Base-by-base conservation (phyloP, 768 basidiomycete species). In the Lyophyllum semitale region DNA sequence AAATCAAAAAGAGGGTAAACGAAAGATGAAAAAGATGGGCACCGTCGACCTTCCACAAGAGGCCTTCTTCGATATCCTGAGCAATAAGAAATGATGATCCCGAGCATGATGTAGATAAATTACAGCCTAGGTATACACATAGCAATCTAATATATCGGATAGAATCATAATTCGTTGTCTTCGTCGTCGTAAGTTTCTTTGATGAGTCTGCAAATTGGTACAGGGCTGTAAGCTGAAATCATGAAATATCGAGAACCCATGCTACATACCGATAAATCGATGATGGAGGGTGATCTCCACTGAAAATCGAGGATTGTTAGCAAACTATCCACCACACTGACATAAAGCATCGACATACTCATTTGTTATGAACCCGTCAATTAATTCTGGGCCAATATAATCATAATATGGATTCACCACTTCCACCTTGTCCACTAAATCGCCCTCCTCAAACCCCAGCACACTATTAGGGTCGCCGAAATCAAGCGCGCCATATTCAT, bases 361-460 rank as follows among this genome's bases (percentile, higher is more conserved):
- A 62, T 99, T 98, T 12, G 95, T 98, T 63, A 99, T 91, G 70
- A 92, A 96, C 12, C 93, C 89, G 66, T 94, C 89, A 52, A 99
- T 84, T 59, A 98, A 73, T 67, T 98, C 95, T 20, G 95, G 95
- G 49, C 85, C 81, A 37, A 99, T 90, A 71, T 96, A 95, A 72
- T 99, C 97, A 68, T 91, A 98, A 68, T 91, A 93, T n/a, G 95
- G 95, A 68, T 95, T 96, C 42, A 95, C 76, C 8, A 96, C 93
- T 61, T 97, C 93, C 13, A 95, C 93, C 61, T 89, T 91, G 59
- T 95, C 89, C 38, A 91, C 84, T 7, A 93, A 73, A 61, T 83
- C 79, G 1, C 88, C 90, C 61, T 92, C 90, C 58, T 92, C 84
- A 59, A 89, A 92, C 29, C 84, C 88, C 49, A 88, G 84, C 29